A percentile compares a stretch with the other conserved stretches of the same genome.
These are phyloP conservation scores for Monosporozyma siamensis DNA, from an alignment of 805 yeast species.

Conservation along the genomic window DNA sequence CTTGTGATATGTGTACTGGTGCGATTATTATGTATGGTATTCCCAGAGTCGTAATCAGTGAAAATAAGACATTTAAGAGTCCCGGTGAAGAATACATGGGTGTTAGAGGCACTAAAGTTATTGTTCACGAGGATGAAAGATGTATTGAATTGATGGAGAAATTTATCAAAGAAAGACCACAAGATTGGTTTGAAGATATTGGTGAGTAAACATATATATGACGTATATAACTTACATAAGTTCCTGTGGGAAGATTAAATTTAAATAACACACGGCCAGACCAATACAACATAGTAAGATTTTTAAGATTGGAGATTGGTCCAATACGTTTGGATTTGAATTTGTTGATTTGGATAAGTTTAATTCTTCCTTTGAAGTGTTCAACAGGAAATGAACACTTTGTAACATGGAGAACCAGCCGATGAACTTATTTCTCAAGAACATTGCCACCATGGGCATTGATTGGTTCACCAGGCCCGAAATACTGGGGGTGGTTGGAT, in stretches of 20 bases:
- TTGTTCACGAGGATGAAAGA: slow-evolving; percentile 47
- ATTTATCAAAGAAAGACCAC: slow-evolving; percentile 71
- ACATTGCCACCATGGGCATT: slow-evolving; percentile 63
- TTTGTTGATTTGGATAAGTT: slow-evolving; percentile 25
- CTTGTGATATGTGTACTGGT: slow-evolving; percentile 94
- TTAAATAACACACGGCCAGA: slow-evolving; percentile 46
- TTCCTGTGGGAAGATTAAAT: slow-evolving; percentile 36
- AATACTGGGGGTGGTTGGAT: slow-evolving; percentile 36
- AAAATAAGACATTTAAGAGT: slow-evolving; percentile 72
- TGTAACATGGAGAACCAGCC: slow-evolving; percentile 47
- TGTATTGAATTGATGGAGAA: slow-evolving; percentile 66
- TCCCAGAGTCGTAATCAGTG: slow-evolving; percentile 82
- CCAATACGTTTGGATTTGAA: slow-evolving; percentile 18
- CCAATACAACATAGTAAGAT: slow-evolving; percentile 39
- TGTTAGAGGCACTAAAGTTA: slow-evolving; percentile 62
- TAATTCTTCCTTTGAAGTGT: slow-evolving; percentile 27
- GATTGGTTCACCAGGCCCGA: slow-evolving; percentile 37
- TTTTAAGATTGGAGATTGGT: slow-evolving; percentile 37
- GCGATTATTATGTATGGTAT: slow-evolving; percentile 85
- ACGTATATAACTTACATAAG: not conserved
- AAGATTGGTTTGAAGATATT: slow-evolving; percentile 75
- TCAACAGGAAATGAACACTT: slow-evolving; percentile 33
- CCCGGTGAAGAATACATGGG: slow-evolving; percentile 63
- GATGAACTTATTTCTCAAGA: slow-evolving; percentile 38
- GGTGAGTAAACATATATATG: slow-evolving; percentile 34